Percentiles rank a stretch among this genome's conserved stretches.
phyloP scores from a whole-genome alignment of 2,329 filamentous ascomycete species.

The Aspergillus proliferans region DNA sequence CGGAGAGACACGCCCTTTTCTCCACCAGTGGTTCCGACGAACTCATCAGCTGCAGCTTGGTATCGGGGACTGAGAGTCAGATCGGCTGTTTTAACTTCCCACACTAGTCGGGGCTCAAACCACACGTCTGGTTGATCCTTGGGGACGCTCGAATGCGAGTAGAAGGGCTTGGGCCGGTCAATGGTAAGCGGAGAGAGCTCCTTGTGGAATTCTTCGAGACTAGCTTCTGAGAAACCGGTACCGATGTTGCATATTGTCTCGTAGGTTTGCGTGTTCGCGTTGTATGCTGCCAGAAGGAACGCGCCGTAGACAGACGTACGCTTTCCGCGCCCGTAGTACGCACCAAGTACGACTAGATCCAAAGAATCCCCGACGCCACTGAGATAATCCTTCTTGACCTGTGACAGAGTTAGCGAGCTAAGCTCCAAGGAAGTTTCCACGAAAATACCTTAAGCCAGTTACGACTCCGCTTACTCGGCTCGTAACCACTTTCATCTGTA shows the following conservation, averaged over 20 bases:
- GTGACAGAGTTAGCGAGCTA: slow-evolving; percentile 1
- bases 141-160: slow-evolving; percentile 71
- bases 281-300: slow-evolving; percentile 93
- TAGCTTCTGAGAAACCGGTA: slow-evolving; percentile 90
- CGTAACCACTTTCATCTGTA: slow-evolving; percentile 84
- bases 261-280: slow-evolving; percentile 70
- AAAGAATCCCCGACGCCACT: slow-evolving; percentile 89
- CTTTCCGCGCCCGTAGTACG: slow-evolving; percentile 91
- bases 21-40: slow-evolving; percentile 63
- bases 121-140: slow-evolving; percentile 97
- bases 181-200: slow-evolving; percentile 73
- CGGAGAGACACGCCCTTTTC: slow-evolving; percentile 76
- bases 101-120: slow-evolving; percentile 91
- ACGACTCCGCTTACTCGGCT: slow-evolving; percentile 89
- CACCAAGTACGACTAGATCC: slow-evolving; percentile 90
- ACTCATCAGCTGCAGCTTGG: slow-evolving; percentile 79
- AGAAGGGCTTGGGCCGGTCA: slow-evolving; percentile 88
- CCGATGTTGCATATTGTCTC: slow-evolving; percentile 98
- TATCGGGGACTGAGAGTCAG: slow-evolving; percentile 88
- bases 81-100: slow-evolving; percentile 97
- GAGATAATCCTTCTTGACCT: slow-evolving; percentile 98
- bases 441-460: slow-evolving; percentile 87
- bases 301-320: slow-evolving; percentile 93
- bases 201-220: slow-evolving; percentile 78
- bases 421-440: neutral